These are phyloP conservation scores for Tulasnella sp. DNA, from an alignment of 768 basidiomycete genomes.

Conservation along the genomic window DNA sequence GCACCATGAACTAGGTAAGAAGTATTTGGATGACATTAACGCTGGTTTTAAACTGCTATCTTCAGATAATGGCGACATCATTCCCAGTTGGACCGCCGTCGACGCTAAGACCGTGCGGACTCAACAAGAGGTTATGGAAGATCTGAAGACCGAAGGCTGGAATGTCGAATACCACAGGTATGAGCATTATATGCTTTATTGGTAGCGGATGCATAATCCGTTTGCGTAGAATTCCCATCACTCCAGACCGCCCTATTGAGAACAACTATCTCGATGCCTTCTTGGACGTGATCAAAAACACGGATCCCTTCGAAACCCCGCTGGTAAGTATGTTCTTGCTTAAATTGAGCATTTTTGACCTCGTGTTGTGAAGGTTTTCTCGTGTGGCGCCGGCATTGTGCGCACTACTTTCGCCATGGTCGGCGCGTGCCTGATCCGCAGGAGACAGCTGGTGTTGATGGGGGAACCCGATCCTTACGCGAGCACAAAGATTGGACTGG, in stretches of 20 bases:
- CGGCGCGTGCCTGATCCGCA: slow-evolving; percentile 75
- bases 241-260: slow-evolving; percentile 84
- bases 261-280: slow-evolving; percentile 97
- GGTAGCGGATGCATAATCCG: not conserved
- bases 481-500: slow-evolving; percentile 17
- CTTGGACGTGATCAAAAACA: slow-evolving; percentile 61
- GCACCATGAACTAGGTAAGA: slow-evolving; percentile 79
- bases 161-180: slow-evolving; percentile 87
- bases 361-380: slow-evolving; percentile 62
- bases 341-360: not conserved
- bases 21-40: not conserved
- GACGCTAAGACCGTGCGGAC: slow-evolving; percentile 78
- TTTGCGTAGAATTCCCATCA: slow-evolving; percentile 75
- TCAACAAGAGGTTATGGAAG: slow-evolving; percentile 73
- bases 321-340: not conserved
- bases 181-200: slow-evolving; percentile 13
- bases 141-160: slow-evolving; percentile 74
- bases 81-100: slow-evolving; percentile 90
- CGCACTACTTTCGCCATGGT: slow-evolving; percentile 93
- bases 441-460: slow-evolving; percentile 53
- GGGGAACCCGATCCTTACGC: slow-evolving; percentile 75
- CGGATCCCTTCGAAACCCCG: slow-evolving; percentile 61
- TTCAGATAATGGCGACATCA: slow-evolving; percentile 56
- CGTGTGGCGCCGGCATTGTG: slow-evolving; percentile 94
- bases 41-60: not conserved